A percentile compares a stretch with the other conserved stretches of the same genome.
Conservation (phyloP, 257 asterid genomes). For the Pogostemon cablin region DNA sequence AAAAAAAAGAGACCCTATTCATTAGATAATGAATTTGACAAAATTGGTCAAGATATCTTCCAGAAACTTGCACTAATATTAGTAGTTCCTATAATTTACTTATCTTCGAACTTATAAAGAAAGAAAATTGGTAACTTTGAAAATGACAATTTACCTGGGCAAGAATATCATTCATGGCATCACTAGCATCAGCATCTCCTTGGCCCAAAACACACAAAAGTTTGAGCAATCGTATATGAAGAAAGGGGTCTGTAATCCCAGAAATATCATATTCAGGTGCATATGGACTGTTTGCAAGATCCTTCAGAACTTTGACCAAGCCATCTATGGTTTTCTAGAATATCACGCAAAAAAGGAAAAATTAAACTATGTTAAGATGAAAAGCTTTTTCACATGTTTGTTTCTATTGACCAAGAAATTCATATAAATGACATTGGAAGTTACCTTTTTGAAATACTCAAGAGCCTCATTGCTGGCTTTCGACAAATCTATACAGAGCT, state of each 20-base stretch:
- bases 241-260: slow-evolving; percentile 90
- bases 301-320: slow-evolving; percentile 78
- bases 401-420: slow-evolving; percentile 25
- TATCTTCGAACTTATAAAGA: slow-evolving; percentile 5
- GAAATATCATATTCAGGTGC: slow-evolving; percentile 89
- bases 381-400: slow-evolving; percentile 20
- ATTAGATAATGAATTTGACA: background rate
- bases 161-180: slow-evolving; percentile 86
- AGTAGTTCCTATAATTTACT: background rate
- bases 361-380: slow-evolving; percentile 11
- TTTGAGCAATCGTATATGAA: slow-evolving; percentile 77
- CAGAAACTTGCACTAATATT: slow-evolving; percentile 21
- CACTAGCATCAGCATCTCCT: slow-evolving; percentile 91
- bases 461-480: slow-evolving; percentile 79
- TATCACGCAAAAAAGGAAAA: slow-evolving; percentile 23
- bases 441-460: slow-evolving; percentile 80
- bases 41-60: background rate
- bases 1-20: background rate
- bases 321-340: slow-evolving; percentile 87
- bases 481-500: slow-evolving; percentile 80
- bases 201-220: slow-evolving; percentile 75
- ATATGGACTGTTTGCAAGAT: slow-evolving; percentile 82
- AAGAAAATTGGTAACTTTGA: background rate
- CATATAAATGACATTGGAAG: slow-evolving; percentile 9
- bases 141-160: slow-evolving; percentile 72